Evolutionary conservation across 306 rosid genomes (phyloP).

Genomic region (Rubus idaeus): DNA sequence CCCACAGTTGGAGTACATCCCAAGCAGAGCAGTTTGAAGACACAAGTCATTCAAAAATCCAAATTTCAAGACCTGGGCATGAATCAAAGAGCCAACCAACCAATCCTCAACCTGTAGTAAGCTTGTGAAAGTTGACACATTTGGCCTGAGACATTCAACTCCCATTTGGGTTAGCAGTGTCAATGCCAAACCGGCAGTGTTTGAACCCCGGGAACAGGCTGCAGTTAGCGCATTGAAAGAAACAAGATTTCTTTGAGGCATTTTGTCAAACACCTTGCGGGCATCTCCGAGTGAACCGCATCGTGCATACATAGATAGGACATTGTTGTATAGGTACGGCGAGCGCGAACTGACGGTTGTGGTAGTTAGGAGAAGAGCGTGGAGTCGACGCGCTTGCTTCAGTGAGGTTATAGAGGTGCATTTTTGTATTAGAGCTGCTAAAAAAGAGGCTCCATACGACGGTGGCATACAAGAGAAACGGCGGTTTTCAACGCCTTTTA

Average conservation of each 20-base stretch:
- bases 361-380: slow-evolving; percentile 63
- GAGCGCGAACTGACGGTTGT: slow-evolving; percentile 19
- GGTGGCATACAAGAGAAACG: slow-evolving; percentile 29
- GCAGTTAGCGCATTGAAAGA: slow-evolving; percentile 76
- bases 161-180: slow-evolving; percentile 44
- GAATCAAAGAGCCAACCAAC: slow-evolving; percentile 56
- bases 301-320: slow-evolving; percentile 67
- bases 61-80: slow-evolving; percentile 60
- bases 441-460: slow-evolving; percentile 15
- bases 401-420: slow-evolving; percentile 55
- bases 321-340: slow-evolving; percentile 61
- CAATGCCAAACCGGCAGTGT: slow-evolving; percentile 42
- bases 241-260: slow-evolving; percentile 69
- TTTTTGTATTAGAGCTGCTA: slow-evolving; percentile 45
- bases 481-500: background rate
- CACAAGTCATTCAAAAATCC: slow-evolving; percentile 59
- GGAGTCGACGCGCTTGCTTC: slow-evolving; percentile 68
- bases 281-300: slow-evolving; percentile 50
- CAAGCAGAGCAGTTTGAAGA: slow-evolving; percentile 70
- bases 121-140: slow-evolving; percentile 65
- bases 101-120: slow-evolving; percentile 62
- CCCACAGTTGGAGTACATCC: slow-evolving; percentile 64
- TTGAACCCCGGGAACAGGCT: slow-evolving; percentile 50
- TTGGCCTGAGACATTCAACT: slow-evolving; percentile 46
- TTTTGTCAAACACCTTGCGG: slow-evolving; percentile 66